Evolutionary conservation across 345 rosid genomes (phyloP).

Genomic region (Eucalyptus polyanthemos): DNA sequence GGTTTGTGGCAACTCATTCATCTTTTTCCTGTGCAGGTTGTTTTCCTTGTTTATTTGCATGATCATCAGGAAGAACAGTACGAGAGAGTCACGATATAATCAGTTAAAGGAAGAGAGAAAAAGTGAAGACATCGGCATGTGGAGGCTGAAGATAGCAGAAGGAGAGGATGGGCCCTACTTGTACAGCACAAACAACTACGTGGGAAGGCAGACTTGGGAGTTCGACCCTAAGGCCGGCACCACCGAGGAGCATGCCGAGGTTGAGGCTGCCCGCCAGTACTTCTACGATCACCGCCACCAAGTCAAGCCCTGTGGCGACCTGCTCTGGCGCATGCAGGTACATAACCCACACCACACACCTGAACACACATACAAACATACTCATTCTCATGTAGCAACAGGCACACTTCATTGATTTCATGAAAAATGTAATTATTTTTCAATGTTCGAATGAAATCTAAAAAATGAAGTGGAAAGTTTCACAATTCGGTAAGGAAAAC

Average conservation of each 20-base stretch:
- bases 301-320: constrained; percentile 1
- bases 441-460: too few species aligned
- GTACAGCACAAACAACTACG: constrained; percentile 4
- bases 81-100: not conserved
- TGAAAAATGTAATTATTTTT: too few species aligned
- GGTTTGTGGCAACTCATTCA: not conserved
- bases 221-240: constrained; percentile 1
- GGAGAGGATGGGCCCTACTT: not conserved
- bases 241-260: not conserved
- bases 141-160: constrained; percentile 15
- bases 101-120: not conserved
- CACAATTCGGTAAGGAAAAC: fast-evolving
- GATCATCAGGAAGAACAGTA: not conserved
- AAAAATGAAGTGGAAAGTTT: too few species aligned
- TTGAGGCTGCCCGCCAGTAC: not conserved
- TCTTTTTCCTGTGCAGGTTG: not conserved
- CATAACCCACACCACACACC: not conserved
- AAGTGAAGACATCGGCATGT: not conserved
- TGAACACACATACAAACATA: too few species aligned
- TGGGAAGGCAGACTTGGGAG: constrained; percentile 11
- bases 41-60: not conserved
- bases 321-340: constrained; percentile 14
- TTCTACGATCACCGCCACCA: constrained; percentile 3
- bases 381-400: too few species aligned
- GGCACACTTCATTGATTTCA: too few species aligned